A percentile compares a stretch with the other conserved stretches of the same genome.
Conservation (phyloP, 2,329 filamentous ascomycete genomes). For the Penicillium sp. region DNA sequence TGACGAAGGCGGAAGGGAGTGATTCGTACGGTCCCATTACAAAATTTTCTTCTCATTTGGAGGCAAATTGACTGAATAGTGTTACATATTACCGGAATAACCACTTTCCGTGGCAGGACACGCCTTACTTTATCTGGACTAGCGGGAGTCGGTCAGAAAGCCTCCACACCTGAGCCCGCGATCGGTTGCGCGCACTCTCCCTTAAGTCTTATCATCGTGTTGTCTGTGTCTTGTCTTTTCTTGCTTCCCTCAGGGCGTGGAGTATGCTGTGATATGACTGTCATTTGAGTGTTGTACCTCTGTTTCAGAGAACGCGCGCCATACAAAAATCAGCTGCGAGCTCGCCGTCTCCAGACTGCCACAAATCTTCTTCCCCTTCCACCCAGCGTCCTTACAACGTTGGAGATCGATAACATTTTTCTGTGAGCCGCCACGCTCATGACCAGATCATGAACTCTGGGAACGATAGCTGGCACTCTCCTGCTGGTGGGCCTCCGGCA, state of each 20-base stretch:
- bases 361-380: slow-evolving; percentile 16
- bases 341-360: slow-evolving; percentile 9
- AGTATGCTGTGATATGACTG: slow-evolving; percentile 23
- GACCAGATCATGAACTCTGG: slow-evolving; percentile 39
- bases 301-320: slow-evolving; percentile 4
- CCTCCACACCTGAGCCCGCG: slow-evolving; percentile 33
- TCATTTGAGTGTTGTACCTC: slow-evolving; percentile 16
- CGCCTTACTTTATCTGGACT: slow-evolving; percentile 21
- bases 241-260: slow-evolving; percentile 6
- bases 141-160: slow-evolving; percentile 28
- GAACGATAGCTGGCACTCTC: slow-evolving; percentile 42
- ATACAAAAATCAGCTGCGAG: slow-evolving; percentile 17
- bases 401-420: background rate
- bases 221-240: slow-evolving; percentile 4
- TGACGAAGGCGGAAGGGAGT: slow-evolving; percentile 31
- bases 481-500: slow-evolving; percentile 36
- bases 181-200: slow-evolving; percentile 38
- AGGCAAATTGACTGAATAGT: background rate
- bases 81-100: slow-evolving; percentile 23
- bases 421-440: slow-evolving; percentile 15
- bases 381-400: background rate
- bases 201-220: slow-evolving; percentile 15
- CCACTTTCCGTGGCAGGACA: slow-evolving; percentile 16
- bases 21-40: slow-evolving; percentile 9
- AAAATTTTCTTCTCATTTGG: background rate